A percentile compares a stretch with the other conserved stretches of the same genome.
Evolutionary conservation across 2,329 filamentous ascomycete species (phyloP).

Genomic region (Grosmannia huntii): DNA sequence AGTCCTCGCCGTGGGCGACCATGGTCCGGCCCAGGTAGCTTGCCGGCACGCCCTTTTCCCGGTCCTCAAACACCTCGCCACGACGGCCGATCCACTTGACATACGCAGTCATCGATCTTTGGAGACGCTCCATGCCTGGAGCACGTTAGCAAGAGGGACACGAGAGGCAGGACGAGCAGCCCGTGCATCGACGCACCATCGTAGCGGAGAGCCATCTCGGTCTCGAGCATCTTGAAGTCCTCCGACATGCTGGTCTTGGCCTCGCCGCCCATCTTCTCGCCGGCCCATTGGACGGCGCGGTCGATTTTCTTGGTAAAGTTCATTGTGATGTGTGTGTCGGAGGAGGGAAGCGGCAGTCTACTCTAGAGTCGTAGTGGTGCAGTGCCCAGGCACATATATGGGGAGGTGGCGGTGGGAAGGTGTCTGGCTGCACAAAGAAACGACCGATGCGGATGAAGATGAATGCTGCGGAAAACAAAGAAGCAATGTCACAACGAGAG

Average conservation of each 20-base stretch:
- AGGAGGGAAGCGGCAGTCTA: no score
- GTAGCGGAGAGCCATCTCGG: constrained; percentile 79
- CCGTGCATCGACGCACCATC: constrained; percentile 50
- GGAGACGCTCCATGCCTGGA: constrained; percentile 71
- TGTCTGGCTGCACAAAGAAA: no score
- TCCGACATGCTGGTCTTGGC: constrained; percentile 77
- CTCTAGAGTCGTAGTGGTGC: no score
- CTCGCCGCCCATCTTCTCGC: constrained; percentile 90
- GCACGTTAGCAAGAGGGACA: not conserved
- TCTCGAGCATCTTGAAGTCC: constrained; percentile 80
- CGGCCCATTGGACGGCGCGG: constrained; percentile 94
- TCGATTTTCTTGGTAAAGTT: constrained; percentile 73
- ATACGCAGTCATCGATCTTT: constrained; percentile 74
- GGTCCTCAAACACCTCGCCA: constrained; percentile 67
- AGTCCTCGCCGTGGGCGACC: constrained; percentile 83
- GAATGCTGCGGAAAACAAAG: no score
- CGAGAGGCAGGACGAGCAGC: not conserved
- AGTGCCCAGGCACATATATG: no score
- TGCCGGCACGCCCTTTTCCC: constrained; percentile 72
- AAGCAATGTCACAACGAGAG: no score
- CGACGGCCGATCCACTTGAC: constrained; percentile 79
- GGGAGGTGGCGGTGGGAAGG: no score
- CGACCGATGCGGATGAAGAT: no score
- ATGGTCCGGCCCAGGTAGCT: constrained; percentile 73
- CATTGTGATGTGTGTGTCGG: constrained; percentile 22